These are phyloP conservation scores for Camelina laxa DNA, from an alignment of 345 rosid species.

Conservation along the genomic window DNA sequence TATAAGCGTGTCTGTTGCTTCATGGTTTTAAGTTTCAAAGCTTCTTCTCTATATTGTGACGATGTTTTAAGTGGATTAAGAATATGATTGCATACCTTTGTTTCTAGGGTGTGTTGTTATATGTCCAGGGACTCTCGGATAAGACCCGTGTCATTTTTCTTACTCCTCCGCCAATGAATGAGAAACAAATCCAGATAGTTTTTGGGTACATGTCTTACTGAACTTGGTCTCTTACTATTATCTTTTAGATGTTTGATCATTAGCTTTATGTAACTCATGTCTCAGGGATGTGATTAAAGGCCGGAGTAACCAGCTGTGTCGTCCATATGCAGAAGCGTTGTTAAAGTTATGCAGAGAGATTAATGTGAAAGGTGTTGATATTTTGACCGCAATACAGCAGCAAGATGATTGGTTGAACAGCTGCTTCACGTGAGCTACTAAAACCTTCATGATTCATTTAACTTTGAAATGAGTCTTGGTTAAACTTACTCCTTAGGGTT, in stretches of 20 bases:
- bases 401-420: constrained; percentile 63
- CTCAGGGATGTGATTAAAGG: constrained; percentile 35
- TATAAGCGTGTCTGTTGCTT: no score
- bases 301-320: constrained; percentile 68
- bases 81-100: no score
- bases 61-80: no score
- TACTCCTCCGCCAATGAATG: constrained; percentile 76
- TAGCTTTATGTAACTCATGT: constrained; percentile 7
- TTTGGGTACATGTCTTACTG: constrained; percentile 41
- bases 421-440: constrained; percentile 74
- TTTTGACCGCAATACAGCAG: constrained; percentile 69
- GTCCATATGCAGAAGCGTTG: constrained; percentile 71
- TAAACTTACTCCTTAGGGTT: not conserved
- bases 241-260: constrained; percentile 7
- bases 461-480: not conserved
- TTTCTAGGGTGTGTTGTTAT: no score
- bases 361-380: constrained; percentile 62
- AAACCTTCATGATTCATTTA: not conserved
- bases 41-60: no score
- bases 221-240: not conserved
- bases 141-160: constrained; percentile 69
- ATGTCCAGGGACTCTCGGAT: constrained; percentile 83
- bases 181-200: constrained; percentile 45
- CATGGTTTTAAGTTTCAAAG: no score
- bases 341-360: constrained; percentile 68